These are phyloP conservation scores for Thymus mandschuricus DNA, from an alignment of 257 asterid species.

Conservation along the genomic window DNA sequence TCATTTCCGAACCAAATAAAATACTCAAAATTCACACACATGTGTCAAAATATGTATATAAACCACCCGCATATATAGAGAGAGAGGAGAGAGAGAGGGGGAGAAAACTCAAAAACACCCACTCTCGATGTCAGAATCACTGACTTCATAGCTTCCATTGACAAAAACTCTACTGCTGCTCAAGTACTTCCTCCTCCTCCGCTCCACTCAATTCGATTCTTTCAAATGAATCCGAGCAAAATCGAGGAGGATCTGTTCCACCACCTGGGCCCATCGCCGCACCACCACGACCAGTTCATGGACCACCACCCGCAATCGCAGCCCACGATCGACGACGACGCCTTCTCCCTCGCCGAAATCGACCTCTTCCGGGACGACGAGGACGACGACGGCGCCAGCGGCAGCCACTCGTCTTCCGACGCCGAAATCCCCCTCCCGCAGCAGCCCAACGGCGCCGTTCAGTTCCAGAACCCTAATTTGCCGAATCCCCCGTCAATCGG, in stretches of 20 bases:
- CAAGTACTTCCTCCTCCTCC: not conserved
- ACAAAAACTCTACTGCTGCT: slow-evolving; percentile 17
- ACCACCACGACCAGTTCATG: slow-evolving; percentile 49
- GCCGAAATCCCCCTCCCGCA: slow-evolving; percentile 54
- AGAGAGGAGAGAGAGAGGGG: slow-evolving; percentile 19
- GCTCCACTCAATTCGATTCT: slow-evolving; percentile 13
- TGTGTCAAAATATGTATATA: not conserved
- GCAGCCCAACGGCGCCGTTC: slow-evolving; percentile 37
- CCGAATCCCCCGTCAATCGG: slow-evolving; percentile 26
- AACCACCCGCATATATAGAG: not conserved
- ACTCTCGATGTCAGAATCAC: slow-evolving; percentile 25
- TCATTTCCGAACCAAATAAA: too few relatives aligned
- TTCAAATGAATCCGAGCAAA: slow-evolving; percentile 68
- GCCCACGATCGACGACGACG: slow-evolving; percentile 60
- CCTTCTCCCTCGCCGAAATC: slow-evolving; percentile 66
- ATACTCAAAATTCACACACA: not conserved
- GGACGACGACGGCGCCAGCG: slow-evolving; percentile 64
- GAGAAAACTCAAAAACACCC: slow-evolving; percentile 14
- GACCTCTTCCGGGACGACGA: slow-evolving; percentile 80
- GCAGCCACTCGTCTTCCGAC: slow-evolving; percentile 80
- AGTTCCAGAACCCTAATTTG: slow-evolving; percentile 59
- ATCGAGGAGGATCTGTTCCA: slow-evolving; percentile 71
- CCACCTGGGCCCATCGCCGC: slow-evolving; percentile 50
- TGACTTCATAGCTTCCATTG: slow-evolving; percentile 34
- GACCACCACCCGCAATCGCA: slow-evolving; percentile 52